Conservation (phyloP, 352 stramenopile species). For the Globisporangium lucens region DNA sequence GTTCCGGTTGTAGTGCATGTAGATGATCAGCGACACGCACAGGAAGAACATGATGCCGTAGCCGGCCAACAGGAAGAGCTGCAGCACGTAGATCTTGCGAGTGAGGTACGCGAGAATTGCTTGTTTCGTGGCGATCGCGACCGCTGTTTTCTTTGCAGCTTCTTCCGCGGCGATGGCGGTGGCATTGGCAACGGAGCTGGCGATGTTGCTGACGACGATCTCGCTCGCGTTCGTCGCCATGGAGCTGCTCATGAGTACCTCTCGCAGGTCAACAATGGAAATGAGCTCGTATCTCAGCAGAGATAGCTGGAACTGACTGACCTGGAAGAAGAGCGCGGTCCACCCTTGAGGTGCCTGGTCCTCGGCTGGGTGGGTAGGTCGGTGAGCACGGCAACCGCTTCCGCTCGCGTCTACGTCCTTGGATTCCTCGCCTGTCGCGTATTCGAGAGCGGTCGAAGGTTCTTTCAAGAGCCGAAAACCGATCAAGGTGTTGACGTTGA, state of each 20-base stretch:
- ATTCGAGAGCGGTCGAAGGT: background rate
- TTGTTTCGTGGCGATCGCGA: background rate
- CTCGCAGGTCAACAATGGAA: slow-evolving; percentile 1
- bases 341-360: too few species aligned
- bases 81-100: slow-evolving; percentile 12
- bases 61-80: slow-evolving; percentile 8
- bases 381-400: background rate
- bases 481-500: background rate
- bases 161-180: slow-evolving; percentile 4
- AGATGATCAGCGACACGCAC: slow-evolving; percentile 14
- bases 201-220: slow-evolving; percentile 2
- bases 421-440: background rate
- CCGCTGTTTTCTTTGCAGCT: slow-evolving; percentile 1
- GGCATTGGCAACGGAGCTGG: background rate
- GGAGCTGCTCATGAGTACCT: slow-evolving; percentile 14
- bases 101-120: slow-evolving; percentile 6
- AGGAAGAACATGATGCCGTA: slow-evolving; percentile 20
- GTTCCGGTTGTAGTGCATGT: slow-evolving; percentile 29
- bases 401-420: background rate
- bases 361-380: background rate
- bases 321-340: background rate
- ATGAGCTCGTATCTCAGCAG: slow-evolving; percentile 4
- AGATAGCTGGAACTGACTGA: background rate
- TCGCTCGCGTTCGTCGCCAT: background rate
- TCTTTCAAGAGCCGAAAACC: background rate